Conservation (phyloP, 345 rosid genomes). For the Acer negundo region DNA sequence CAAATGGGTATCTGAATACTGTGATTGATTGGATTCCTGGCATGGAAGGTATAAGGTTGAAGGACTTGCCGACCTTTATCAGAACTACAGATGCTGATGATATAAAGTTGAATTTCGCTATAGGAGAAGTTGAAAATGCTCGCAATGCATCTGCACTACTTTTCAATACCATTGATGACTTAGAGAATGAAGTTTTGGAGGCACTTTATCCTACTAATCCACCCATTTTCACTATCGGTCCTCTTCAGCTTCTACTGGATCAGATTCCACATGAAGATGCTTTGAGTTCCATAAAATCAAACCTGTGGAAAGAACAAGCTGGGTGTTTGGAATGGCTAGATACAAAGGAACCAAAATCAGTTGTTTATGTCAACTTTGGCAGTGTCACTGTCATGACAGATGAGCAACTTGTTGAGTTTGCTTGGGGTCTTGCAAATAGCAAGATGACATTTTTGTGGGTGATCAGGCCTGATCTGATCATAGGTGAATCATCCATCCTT, state of each 20-base stretch:
- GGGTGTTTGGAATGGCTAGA: constrained; percentile 3
- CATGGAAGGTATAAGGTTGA: constrained; percentile 20
- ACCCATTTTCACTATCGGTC: constrained; percentile 10
- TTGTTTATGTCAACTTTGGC: not conserved
- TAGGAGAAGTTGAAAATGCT: not conserved
- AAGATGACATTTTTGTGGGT: constrained; percentile 19
- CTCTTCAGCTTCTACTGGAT: constrained; percentile 15
- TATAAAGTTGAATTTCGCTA: constrained; percentile 4
- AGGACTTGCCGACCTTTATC: constrained; percentile 23
- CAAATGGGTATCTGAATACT: not conserved
- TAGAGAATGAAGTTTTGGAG: constrained; percentile 17
- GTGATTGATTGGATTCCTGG: not conserved
- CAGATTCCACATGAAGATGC: not conserved
- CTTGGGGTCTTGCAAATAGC: constrained; percentile 25
- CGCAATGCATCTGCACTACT: constrained; percentile 21
- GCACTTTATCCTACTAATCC: constrained; percentile 11
- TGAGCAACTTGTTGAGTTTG: constrained; percentile 20
- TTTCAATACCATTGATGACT: constrained; percentile 11
- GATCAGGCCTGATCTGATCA: constrained; percentile 20
- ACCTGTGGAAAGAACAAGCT: constrained; percentile 7
- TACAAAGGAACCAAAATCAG: not conserved
- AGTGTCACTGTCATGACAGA: constrained; percentile 3
- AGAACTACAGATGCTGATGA: constrained; percentile 23
- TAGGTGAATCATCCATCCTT: constrained; percentile 15
- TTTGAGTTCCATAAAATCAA: not conserved